phyloP scores from a whole-genome alignment of 805 yeast genomes.

The Wickerhamiella bombiphila region DNA sequence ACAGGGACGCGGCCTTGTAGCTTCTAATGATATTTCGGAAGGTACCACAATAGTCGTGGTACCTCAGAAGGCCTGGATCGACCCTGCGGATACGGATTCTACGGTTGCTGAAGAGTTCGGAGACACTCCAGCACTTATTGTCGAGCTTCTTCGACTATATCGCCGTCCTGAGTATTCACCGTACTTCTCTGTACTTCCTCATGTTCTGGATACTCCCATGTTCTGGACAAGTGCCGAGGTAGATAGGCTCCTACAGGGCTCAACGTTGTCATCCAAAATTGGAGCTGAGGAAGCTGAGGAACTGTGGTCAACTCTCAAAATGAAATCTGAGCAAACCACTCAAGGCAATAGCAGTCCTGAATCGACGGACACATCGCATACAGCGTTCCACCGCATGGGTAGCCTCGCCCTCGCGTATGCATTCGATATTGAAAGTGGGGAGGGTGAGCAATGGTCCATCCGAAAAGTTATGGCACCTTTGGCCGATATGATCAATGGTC shows the following conservation, averaged over 20 bases:
- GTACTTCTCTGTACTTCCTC: constrained; percentile 63
- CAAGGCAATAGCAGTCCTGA: constrained; percentile 26
- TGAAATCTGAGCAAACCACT: too few relatives aligned
- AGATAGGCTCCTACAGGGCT: constrained; percentile 45
- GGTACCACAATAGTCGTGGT: constrained; percentile 58
- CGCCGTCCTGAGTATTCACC: constrained; percentile 47
- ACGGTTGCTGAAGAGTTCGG: neutral
- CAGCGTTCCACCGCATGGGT: constrained; percentile 58
- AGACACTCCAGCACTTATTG: constrained; percentile 35
- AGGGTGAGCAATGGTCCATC: constrained; percentile 23
- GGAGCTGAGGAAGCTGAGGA: constrained; percentile 55
- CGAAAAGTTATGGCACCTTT: constrained; percentile 82
- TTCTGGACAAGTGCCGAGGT: constrained; percentile 59
- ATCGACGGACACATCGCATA: constrained; percentile 29
- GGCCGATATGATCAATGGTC: constrained; percentile 84
- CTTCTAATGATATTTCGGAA: constrained; percentile 40
- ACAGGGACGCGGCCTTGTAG: constrained; percentile 75
- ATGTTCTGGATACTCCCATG: constrained; percentile 49
- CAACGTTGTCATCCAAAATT: constrained; percentile 51
- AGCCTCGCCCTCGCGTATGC: constrained; percentile 78
- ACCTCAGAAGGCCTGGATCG: constrained; percentile 37
- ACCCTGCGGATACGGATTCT: neutral
- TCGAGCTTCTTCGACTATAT: constrained; percentile 50
- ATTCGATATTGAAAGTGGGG: constrained; percentile 52
- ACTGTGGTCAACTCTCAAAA: constrained; percentile 37